Conservation (phyloP, 768 basidiomycete genomes). For the Boletus subcaerulescens region DNA sequence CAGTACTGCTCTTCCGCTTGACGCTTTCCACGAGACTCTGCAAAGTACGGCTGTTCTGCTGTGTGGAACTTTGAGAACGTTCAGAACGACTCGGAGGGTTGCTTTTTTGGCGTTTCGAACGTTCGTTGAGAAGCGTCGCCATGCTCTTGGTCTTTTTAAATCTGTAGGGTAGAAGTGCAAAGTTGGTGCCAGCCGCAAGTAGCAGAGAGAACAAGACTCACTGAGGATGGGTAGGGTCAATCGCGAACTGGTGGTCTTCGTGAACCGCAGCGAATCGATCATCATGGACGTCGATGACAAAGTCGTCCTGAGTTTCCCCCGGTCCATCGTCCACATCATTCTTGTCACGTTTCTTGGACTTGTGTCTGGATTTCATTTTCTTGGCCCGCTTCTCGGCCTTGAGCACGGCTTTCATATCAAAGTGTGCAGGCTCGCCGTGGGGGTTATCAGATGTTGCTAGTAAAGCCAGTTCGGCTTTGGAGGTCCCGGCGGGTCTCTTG, state of each 20-base stretch:
- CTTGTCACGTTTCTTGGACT: constrained; percentile 9
- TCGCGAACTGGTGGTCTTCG: constrained; percentile 89
- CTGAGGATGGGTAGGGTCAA: constrained; percentile 96
- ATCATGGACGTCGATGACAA: constrained; percentile 81
- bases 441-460: constrained; percentile 56
- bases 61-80: not conserved
- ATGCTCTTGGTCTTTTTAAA: constrained; percentile 94
- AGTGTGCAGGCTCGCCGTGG: constrained; percentile 65
- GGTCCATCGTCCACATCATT: constrained; percentile 45
- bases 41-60: constrained; percentile 38
- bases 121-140: constrained; percentile 79
- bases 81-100: constrained; percentile 8
- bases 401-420: constrained; percentile 85
- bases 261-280: constrained; percentile 84
- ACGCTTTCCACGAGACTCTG: constrained; percentile 79
- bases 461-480: constrained; percentile 60
- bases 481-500: constrained; percentile 18
- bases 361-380: constrained; percentile 42
- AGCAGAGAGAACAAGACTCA: constrained; percentile 39
- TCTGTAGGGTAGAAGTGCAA: constrained; percentile 38
- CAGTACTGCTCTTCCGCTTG: constrained; percentile 65
- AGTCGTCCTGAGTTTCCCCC: constrained; percentile 73
- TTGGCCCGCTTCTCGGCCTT: constrained; percentile 74
- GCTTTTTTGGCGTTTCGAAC: constrained; percentile 60
- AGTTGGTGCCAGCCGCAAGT: not conserved